A percentile compares a stretch with the other conserved stretches of the same genome.
phyloP scores from a whole-genome alignment of 139 green algal genomes.

The Spirogloea muscicola region DNA sequence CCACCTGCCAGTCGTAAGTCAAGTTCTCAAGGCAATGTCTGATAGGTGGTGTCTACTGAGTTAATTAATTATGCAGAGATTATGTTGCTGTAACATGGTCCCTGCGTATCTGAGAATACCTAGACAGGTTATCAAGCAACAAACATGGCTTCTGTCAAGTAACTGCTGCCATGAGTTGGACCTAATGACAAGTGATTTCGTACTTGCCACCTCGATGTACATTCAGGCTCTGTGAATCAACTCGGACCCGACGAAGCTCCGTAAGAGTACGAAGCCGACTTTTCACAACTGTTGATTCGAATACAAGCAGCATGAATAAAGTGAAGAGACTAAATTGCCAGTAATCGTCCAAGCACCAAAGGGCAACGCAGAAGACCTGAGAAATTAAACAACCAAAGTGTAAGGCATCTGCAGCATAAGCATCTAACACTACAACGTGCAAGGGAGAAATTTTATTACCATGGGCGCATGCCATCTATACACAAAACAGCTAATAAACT shows the following conservation, averaged over 20 bases:
- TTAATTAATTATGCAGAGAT: too few species aligned
- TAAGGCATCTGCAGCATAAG: not conserved
- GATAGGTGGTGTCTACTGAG: too few species aligned
- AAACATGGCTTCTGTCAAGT: not conserved
- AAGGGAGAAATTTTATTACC: not conserved
- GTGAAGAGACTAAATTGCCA: constrained; percentile 98
- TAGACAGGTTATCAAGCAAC: too few species aligned
- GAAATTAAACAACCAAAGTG: not conserved
- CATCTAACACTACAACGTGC: not conserved
- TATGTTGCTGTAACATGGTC: too few species aligned
- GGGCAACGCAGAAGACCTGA: constrained; percentile 89
- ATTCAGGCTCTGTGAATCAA: constrained; percentile 69
- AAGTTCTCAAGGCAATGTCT: too few species aligned
- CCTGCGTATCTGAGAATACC: too few species aligned
- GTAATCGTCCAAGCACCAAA: constrained; percentile 90
- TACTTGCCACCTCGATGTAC: constrained; percentile 48
- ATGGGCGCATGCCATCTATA: not conserved
- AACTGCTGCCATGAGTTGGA: not conserved
- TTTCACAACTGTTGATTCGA: constrained; percentile 91
- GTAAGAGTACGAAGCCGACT: constrained; percentile 81
- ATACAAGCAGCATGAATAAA: constrained; percentile 93
- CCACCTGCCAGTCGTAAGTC: too few species aligned
- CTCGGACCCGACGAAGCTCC: constrained; percentile 77
- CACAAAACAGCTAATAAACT: not conserved
- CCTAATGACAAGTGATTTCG: not conserved